Evolutionary conservation across 2,329 filamentous ascomycete genomes (phyloP).

Genomic region (Sodiomyces alkalinus): DNA sequence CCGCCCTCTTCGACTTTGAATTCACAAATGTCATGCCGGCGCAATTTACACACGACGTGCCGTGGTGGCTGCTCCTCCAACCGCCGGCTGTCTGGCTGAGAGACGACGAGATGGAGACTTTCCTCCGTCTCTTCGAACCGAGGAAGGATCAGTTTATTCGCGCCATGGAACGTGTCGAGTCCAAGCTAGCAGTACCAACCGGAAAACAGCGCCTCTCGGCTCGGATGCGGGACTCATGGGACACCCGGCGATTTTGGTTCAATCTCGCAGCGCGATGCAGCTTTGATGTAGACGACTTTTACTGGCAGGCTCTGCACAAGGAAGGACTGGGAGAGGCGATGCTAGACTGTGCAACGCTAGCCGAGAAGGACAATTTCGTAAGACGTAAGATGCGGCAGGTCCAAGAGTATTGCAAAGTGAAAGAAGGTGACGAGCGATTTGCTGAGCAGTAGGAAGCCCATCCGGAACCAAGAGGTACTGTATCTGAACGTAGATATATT

Average conservation of each 20-base stretch:
- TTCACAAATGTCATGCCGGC: conserved; percentile 24
- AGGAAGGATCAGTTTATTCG: conserved; percentile 5
- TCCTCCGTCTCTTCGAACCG: conserved; percentile 3
- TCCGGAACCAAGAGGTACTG: no score
- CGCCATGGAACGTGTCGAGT: conserved; percentile 5
- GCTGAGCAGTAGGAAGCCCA: no score
- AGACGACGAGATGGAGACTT: conserved; percentile 6
- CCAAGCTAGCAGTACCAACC: conserved; percentile 1
- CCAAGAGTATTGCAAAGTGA: conserved; percentile 10
- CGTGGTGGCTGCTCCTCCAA: conserved; percentile 22
- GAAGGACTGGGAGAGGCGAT: conserved; percentile 9
- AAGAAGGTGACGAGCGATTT: no score
- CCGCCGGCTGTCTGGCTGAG: conserved; percentile 13
- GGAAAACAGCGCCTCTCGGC: no score
- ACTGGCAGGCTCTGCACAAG: conserved; percentile 14
- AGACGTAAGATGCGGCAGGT: conserved; percentile 15
- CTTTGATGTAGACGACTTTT: conserved; percentile 19
- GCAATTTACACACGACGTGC: conserved; percentile 20
- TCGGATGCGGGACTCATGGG: conserved; percentile 20
- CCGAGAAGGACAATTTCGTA: conserved; percentile 12
- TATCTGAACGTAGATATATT: no score
- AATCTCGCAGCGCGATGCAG: conserved; percentile 12
- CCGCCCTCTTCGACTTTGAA: conserved; percentile 22
- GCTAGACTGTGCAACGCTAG: conserved; percentile 10
- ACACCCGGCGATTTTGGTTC: conserved; percentile 20